Base-by-base conservation (phyloP, 1,139 yeast genomes). In the Eremothecium gossypii region DNA sequence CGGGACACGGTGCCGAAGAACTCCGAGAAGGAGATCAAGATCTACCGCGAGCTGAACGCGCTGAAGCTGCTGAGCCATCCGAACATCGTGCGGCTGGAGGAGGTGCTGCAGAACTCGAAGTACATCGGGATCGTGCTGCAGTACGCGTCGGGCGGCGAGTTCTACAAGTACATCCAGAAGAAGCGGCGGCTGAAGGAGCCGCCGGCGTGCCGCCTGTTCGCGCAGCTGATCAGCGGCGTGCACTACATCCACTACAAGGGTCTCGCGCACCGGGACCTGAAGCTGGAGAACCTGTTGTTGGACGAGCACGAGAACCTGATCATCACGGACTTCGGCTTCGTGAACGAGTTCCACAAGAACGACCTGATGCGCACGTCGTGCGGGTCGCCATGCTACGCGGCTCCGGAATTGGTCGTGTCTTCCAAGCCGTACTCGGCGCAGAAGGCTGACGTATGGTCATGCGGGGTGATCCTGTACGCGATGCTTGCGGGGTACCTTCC, bases 331-430 rank as follows among this genome's bases (percentile, higher is more conserved):
- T 83, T 82, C 60, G 93, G 91, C 1, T 91, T 91, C 66, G 98
- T 94, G 36, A 91, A 91, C 65, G 81, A 93, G 33, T 91, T 86
- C 66, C 67, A 70, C 30, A 73, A 72, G 28, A 74, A 74, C 50
- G 96, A 86, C 60, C 68, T 86, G 43, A 91, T 91, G 98, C 82
- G 81, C 60, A 91, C 98, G 1, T 79, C 91, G 39, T 91, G 99
- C 65, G 99, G 99, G 1, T 85, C 96, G 6, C 98, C 98, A 0
- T 89, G 98, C 63, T 91, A 91, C 63, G 97, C 97, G 0, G 98
- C 98, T 3, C 98, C 98, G 0, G 98, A 91, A 63, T 69, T 91
- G 47, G 98, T 91, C 3, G 81, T 89, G 33, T 81, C 93, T 10
- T 89, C 82, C 53, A 73, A 78, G 42, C 91, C 93, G 14, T 91